Conservation (phyloP, 1,284 basidiomycete species). For the Puccinia triticina region DNA sequence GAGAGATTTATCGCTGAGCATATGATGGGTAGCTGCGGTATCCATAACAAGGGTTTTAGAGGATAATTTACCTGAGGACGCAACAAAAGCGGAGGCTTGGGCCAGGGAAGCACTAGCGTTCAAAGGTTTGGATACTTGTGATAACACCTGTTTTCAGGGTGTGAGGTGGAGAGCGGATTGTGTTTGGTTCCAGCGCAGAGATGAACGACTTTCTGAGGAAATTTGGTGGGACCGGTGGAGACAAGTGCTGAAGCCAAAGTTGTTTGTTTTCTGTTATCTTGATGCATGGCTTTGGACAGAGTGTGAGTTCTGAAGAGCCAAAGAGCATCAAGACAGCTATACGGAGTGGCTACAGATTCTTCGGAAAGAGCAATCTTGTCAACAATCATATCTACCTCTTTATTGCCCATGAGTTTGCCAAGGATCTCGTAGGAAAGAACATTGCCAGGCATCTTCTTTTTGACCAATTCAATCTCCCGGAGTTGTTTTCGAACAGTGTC, state of each 20-base stretch:
- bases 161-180: background rate
- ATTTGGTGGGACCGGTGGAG: background rate
- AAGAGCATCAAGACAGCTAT: background rate
- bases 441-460: background rate
- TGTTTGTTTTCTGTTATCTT: no score
- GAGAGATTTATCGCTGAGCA: background rate
- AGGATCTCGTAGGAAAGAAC: background rate
- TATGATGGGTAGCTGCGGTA: conserved; percentile 5
- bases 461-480: background rate
- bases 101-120: background rate
- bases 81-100: background rate
- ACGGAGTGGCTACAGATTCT: background rate
- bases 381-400: background rate
- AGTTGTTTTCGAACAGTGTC: background rate
- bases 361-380: background rate
- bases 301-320: background rate
- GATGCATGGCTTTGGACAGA: no score
- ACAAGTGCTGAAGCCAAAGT: background rate
- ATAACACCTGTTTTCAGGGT: background rate
- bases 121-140: background rate
- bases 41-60: background rate
- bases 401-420: background rate
- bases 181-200: background rate
- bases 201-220: background rate
- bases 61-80: no score